Evolutionary conservation across 352 stramenopile genomes (phyloP).

Genomic region (Phytopythium sindhum): DNA sequence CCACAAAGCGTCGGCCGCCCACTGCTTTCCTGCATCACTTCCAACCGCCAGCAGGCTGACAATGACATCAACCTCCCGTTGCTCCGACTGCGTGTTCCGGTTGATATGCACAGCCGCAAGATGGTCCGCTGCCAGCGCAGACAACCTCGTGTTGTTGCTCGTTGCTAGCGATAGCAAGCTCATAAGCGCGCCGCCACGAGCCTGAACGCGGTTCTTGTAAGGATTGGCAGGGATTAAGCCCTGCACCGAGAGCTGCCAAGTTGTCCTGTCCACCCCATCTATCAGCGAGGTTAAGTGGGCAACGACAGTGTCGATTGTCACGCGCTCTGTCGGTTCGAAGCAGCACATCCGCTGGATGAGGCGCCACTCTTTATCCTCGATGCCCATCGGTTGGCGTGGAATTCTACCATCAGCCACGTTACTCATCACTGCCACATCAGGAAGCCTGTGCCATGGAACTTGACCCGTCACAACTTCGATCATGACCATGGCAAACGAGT

Average conservation of each 20-base stretch:
- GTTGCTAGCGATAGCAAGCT: neutral
- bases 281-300: neutral
- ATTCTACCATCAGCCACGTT: neutral
- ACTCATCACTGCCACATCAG: conserved; percentile 1
- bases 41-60: neutral
- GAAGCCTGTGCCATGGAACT: conserved; percentile 8
- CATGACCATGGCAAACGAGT: conserved; percentile 21
- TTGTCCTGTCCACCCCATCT: neutral
- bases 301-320: conserved; percentile 8
- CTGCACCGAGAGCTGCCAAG: neutral
- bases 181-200: neutral
- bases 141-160: neutral
- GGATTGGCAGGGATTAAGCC: neutral
- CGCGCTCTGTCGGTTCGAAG: neutral
- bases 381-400: neutral
- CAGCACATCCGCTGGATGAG: conserved; percentile 16
- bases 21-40: neutral
- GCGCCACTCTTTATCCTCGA: conserved; percentile 9
- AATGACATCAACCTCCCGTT: neutral
- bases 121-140: neutral
- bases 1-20: neutral
- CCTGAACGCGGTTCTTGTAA: neutral
- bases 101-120: neutral
- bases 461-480: conserved; percentile 12
- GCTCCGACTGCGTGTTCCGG: neutral